These are phyloP conservation scores for Singerocomus inundabilis DNA, from an alignment of 1,284 basidiomycete species.

Conservation along the genomic window DNA sequence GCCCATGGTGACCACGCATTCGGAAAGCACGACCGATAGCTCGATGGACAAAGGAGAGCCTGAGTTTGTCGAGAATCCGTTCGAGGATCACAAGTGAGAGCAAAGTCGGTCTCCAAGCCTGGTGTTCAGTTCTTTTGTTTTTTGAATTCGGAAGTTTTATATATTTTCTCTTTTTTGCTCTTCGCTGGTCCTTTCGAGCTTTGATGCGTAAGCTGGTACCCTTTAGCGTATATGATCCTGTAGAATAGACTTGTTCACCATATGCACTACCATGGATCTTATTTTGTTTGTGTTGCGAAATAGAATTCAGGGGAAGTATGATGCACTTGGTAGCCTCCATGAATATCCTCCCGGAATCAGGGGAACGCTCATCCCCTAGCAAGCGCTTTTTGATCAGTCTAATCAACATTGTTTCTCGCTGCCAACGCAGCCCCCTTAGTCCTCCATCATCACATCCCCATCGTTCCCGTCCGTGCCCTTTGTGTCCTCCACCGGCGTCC, in stretches of 20 bases:
- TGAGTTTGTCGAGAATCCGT: conserved; percentile 30
- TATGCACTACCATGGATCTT: conserved; percentile 1
- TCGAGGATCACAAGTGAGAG: conserved; percentile 19
- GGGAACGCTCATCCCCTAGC: background rate
- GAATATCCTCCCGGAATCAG: background rate
- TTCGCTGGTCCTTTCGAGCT: too few species aligned
- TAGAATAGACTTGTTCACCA: background rate
- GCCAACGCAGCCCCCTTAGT: background rate
- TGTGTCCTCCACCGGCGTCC: conserved; percentile 16
- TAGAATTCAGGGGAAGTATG: too few species aligned
- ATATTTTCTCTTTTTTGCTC: background rate
- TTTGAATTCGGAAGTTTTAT: background rate
- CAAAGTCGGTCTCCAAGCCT: too few species aligned
- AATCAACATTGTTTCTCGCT: too few species aligned
- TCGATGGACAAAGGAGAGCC: conserved; percentile 11
- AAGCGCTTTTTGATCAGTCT: background rate
- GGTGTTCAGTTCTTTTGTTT: too few species aligned
- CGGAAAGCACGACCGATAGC: conserved; percentile 15
- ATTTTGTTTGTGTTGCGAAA: background rate
- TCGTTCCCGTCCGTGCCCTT: background rate
- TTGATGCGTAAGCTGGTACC: background rate
- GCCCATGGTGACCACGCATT: conserved; percentile 10
- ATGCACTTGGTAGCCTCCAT: background rate
- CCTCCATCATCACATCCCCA: conserved; percentile 26
- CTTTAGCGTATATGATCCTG: background rate